phyloP scores from a whole-genome alignment of 2,329 filamentous ascomycete genomes.

The Botrytis pseudocinerea region DNA sequence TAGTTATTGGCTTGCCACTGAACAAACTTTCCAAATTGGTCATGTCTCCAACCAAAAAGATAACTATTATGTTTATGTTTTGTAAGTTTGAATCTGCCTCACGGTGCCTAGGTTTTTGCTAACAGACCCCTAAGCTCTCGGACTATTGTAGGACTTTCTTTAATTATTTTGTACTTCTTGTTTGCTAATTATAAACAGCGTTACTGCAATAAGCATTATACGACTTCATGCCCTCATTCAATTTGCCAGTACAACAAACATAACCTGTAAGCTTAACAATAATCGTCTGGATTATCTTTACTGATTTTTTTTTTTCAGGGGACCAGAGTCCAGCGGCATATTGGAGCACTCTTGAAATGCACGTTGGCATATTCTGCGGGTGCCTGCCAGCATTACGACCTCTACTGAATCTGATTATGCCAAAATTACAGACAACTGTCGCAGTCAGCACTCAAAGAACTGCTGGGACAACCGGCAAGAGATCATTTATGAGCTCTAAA shows the following conservation, averaged over 20 bases:
- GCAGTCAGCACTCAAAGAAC: background rate
- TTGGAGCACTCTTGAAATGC: slow-evolving; percentile 15
- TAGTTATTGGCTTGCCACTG: slow-evolving; percentile 53
- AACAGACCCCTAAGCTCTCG: background rate
- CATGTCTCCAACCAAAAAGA: slow-evolving; percentile 49
- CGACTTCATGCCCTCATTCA: background rate
- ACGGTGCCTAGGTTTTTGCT: background rate
- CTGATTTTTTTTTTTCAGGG: background rate
- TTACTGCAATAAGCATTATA: slow-evolving; percentile 4
- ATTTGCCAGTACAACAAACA: slow-evolving; percentile 2
- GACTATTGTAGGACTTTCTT: background rate
- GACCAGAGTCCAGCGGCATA: slow-evolving; percentile 1
- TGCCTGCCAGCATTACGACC: slow-evolving; percentile 4
- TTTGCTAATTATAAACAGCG: background rate
- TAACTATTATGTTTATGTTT: slow-evolving; percentile 52
- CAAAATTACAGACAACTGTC: background rate
- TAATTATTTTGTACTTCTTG: too few species aligned
- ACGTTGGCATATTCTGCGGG: slow-evolving; percentile 11
- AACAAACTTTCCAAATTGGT: slow-evolving; percentile 47
- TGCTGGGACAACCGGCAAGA: background rate
- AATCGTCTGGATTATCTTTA: background rate
- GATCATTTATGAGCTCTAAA: background rate
- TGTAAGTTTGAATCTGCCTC: background rate
- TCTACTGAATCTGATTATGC: background rate
- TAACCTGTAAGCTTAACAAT: background rate